Base-by-base conservation (phyloP, 768 basidiomycete species). In the Rubroboletus pulcherrimus region DNA sequence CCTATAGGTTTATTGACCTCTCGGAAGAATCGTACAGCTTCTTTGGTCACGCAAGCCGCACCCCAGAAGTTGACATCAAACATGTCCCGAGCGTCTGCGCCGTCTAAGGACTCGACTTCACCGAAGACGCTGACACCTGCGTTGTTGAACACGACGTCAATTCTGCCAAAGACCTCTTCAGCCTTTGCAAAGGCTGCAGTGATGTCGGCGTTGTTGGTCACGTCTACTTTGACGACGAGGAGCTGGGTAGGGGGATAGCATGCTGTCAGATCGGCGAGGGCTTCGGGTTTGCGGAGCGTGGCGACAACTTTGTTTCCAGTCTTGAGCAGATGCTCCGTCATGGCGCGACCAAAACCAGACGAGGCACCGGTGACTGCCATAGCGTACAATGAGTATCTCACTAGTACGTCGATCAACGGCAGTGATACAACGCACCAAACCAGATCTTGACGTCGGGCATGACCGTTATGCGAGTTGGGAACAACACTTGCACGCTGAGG, bases 31-130 rank as follows among this genome's bases (percentile, higher is more conserved):
- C 58, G 56, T 21, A 74, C 57, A 0, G 73, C 68, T 40, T 74
- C 65, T 38, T 47, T 59, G 17, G 55, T 65, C 29, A 77, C 69
- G 38, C 66, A 59, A 19, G 56, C 56, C 31, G 66, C 65, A 21
- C 74, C 73, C 72, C 71, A 74, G 49, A 75, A 75, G 42, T 65
- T 66, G 51, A 71, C 67, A 4, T 76, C 75, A 41, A 78, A 75
- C 56, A 71, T n/a, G 12, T 52, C 54, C 7, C 73, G 67, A 5
- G 74, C 74, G 0, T 64, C 61, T 2, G 61, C 56, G 7, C 73
- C 72, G 15, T 63, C 60, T 12, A 66, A 49, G 9, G 56, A 67
- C 61, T 78, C 78, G n/a, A 75, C 53, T 56, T 79, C 75, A 0
- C 65, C 68, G 2, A 65, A 26, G n/a, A 49, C 55, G 63, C 7